A percentile compares a stretch with the other conserved stretches of the same genome.
These are phyloP conservation scores for Aspergillus fumigatiaffinis DNA, from an alignment of 2,329 filamentous ascomycete species.

Conservation along the genomic window DNA sequence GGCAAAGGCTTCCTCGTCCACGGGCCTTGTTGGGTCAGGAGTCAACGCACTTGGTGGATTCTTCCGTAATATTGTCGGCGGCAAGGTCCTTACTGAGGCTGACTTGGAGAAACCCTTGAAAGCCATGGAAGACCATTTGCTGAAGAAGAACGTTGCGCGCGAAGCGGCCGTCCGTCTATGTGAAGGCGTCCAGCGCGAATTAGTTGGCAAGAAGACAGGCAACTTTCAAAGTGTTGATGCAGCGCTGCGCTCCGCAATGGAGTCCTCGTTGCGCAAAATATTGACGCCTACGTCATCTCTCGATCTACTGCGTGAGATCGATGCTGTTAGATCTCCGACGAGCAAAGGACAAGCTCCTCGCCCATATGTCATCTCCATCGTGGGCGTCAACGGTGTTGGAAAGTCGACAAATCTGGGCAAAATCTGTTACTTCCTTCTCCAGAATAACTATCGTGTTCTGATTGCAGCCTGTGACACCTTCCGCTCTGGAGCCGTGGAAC, in stretches of 20 bases:
- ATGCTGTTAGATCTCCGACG: constrained; percentile 67
- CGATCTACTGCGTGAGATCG: constrained; percentile 90
- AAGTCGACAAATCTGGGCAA: constrained; percentile 98
- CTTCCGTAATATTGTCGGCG: constrained; percentile 91
- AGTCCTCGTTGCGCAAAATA: constrained; percentile 88
- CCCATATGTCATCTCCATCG: constrained; percentile 96
- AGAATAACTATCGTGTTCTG: constrained; percentile 94
- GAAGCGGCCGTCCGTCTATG: constrained; percentile 90
- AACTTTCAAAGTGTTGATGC: constrained; percentile 86
- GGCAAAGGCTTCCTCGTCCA: constrained; percentile 43
- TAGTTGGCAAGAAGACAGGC: constrained; percentile 85
- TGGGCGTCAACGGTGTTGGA: constrained; percentile 96
- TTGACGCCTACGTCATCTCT: constrained; percentile 92
- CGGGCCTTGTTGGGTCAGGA: constrained; percentile 71
- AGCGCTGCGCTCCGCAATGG: constrained; percentile 81
- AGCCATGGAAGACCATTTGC: constrained; percentile 89
- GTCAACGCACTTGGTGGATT: constrained; percentile 80
- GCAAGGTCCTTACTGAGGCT: constrained; percentile 83
- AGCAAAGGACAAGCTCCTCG: constrained; percentile 62
- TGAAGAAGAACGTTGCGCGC: constrained; percentile 93
- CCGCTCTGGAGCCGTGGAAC: constrained; percentile 93
- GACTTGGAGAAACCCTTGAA: constrained; percentile 91
- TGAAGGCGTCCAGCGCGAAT: constrained; percentile 83
- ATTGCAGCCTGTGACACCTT: constrained; percentile 96
- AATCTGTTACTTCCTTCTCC: constrained; percentile 94